These are phyloP conservation scores for Petunia hybrid DNA, from an alignment of 305 asterid species.

Conservation along the genomic window DNA sequence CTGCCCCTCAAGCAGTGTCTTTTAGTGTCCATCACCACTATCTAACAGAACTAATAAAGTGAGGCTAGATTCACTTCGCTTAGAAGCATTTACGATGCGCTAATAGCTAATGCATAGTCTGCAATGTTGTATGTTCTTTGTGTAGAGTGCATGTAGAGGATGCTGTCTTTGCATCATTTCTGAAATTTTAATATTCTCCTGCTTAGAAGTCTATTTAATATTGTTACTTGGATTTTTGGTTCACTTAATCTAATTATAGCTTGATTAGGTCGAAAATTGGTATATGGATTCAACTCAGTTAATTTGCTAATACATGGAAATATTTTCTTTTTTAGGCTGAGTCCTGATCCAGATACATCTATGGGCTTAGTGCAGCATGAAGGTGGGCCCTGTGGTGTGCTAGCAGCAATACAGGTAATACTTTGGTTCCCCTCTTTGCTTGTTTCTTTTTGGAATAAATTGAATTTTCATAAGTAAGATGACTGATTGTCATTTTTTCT, in stretches of 20 bases:
- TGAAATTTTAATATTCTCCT: not conserved
- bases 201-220: not conserved
- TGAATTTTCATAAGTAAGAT: constrained; percentile 15
- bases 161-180: constrained; percentile 26
- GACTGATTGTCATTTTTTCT: constrained; percentile 28
- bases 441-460: constrained; percentile 12
- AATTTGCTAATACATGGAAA: constrained; percentile 29
- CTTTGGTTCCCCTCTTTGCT: constrained; percentile 39
- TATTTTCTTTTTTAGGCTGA: constrained; percentile 64
- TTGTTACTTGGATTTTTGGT: constrained; percentile 22
- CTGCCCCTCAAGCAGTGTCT: not conserved
- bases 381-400: constrained; percentile 99
- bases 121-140: constrained; percentile 18
- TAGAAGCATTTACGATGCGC: not conserved
- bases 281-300: not conserved
- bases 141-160: constrained; percentile 13
- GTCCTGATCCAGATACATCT: constrained; percentile 89
- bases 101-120: not conserved
- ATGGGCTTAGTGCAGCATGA: constrained; percentile 99
- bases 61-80: not conserved
- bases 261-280: constrained; percentile 24
- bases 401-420: constrained; percentile 94
- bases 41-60: not conserved
- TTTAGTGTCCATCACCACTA: constrained; percentile 13
- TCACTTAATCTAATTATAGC: constrained; percentile 8